Base-by-base conservation (phyloP, 495 filamentous ascomycete genomes). In the Penicillium mononematosum region DNA sequence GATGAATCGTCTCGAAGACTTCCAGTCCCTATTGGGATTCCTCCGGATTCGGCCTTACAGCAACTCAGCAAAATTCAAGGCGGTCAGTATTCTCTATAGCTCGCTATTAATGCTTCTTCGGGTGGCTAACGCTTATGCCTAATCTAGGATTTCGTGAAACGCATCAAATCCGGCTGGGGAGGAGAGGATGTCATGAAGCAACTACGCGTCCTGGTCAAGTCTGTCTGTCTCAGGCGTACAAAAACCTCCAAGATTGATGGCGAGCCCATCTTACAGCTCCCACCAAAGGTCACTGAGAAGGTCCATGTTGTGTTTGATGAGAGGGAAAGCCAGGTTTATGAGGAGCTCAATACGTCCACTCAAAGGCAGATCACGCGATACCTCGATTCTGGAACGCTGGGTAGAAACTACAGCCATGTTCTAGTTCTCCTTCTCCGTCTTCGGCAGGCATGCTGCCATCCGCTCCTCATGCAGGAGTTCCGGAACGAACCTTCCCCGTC, bases 201-300 rank as follows among this genome's bases (percentile, higher is more conserved):
- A 61, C 75, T 98, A 5, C 91, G 91, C 55, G 84, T 85, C 12
- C 68, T 96, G 8, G 81, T 96, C 54, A 92, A 92, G 66, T 90
- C 91, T 11, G 86, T 92, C 39, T 85, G 96, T 59, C 77, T 97
- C 41, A 87, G 94, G 17, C 85, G 94, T 10, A 95, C 87, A 11
- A 97, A 97, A 73, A 80, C 78, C 11, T 91, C 91, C 7, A 75
- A 81, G 58, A 88, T 96, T 60, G 92, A 97, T 73, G 93, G 93
- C 9, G 78, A 88, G 58, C 91, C 90, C 0, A 95, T 97, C 55
- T 71, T 96, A 44, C 75, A 75, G 8, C 78, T 98, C 2, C 91
- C 91, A 0, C 74, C 80, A 5, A 87, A 94, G 62, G 80, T 81
- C 3, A 85, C 85, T 22, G 78, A 87, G 55, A 77, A 83, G 39